Conservation (phyloP, 2,329 filamentous ascomycete species). For the Epichloe coenophiala region DNA sequence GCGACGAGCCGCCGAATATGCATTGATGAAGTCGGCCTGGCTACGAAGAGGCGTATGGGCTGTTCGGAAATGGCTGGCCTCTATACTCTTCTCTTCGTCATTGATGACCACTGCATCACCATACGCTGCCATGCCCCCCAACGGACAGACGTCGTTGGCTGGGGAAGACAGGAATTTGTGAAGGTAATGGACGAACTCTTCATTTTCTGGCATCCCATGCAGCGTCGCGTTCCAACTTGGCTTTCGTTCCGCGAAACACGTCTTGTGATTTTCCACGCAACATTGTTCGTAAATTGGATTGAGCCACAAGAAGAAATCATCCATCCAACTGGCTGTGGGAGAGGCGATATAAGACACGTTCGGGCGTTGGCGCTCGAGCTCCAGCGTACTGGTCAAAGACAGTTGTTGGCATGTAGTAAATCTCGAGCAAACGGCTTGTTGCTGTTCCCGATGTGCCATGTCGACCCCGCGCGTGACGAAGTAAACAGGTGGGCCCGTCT, state of each 20-base stretch:
- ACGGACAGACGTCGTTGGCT: constrained; percentile 70
- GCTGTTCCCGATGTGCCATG: constrained; percentile 57
- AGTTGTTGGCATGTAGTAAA: constrained; percentile 79
- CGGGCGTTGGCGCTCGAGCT: constrained; percentile 84
- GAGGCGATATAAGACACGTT: constrained; percentile 80
- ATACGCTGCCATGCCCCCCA: constrained; percentile 82
- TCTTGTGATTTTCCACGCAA: constrained; percentile 56
- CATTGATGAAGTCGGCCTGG: constrained; percentile 84
- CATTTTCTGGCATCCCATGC: constrained; percentile 78
- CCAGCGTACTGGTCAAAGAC: constrained; percentile 79
- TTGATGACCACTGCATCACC: constrained; percentile 73
- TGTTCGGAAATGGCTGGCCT: constrained; percentile 83
- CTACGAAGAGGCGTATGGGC: constrained; percentile 75
- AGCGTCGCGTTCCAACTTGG: constrained; percentile 85
- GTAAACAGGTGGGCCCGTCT: constrained; percentile 85
- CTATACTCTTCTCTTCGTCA: constrained; percentile 48
- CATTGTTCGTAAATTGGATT: constrained; percentile 64
- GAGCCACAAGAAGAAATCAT: constrained; percentile 95
- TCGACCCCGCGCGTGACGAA: constrained; percentile 82
- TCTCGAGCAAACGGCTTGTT: constrained; percentile 78
- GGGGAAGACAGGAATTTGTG: constrained; percentile 70
- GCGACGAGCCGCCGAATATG: constrained; percentile 77
- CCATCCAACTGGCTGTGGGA: constrained; percentile 87
- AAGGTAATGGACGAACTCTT: constrained; percentile 82
- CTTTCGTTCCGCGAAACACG: constrained; percentile 66